Evolutionary conservation across 257 asterid genomes (phyloP).

Genomic region (Rubia yunnanensis): DNA sequence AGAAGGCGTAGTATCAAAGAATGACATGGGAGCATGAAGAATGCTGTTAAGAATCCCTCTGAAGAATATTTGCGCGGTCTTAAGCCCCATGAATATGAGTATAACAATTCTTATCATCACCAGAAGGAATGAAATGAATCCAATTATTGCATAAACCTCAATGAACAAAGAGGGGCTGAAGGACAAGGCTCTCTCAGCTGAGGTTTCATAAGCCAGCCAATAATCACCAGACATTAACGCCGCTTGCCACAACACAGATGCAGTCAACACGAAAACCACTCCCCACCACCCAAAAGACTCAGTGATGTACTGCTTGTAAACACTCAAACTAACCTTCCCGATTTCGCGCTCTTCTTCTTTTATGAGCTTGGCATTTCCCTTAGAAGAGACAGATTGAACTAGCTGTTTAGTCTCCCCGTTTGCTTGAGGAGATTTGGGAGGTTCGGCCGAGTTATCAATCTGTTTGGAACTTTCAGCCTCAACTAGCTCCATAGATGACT

Average conservation of each 20-base stretch:
- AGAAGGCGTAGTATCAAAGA: slow-evolving; percentile 96
- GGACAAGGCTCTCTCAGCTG: slow-evolving; percentile 44
- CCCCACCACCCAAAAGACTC: slow-evolving; percentile 90
- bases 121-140: slow-evolving; percentile 33
- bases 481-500: slow-evolving; percentile 86
- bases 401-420: slow-evolving; percentile 37
- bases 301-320: slow-evolving; percentile 75
- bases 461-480: slow-evolving; percentile 55
- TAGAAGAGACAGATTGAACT: slow-evolving; percentile 23
- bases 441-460: slow-evolving; percentile 20
- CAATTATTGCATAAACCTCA: slow-evolving; percentile 48
- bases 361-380: slow-evolving; percentile 62
- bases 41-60: slow-evolving; percentile 64
- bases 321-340: slow-evolving; percentile 62
- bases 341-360: slow-evolving; percentile 87
- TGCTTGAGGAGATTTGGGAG: slow-evolving; percentile 27
- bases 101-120: slow-evolving; percentile 46
- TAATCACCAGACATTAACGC: slow-evolving; percentile 67
- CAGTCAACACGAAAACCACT: slow-evolving; percentile 34
- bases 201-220: slow-evolving; percentile 89
- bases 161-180: slow-evolving; percentile 72
- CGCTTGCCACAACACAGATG: slow-evolving; percentile 69
- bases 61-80: slow-evolving; percentile 85
- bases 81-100: slow-evolving; percentile 63
- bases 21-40: slow-evolving; percentile 95